Base-by-base conservation (phyloP, 2,329 filamentous ascomycete genomes). In the Scedosporium aurantiacum region DNA sequence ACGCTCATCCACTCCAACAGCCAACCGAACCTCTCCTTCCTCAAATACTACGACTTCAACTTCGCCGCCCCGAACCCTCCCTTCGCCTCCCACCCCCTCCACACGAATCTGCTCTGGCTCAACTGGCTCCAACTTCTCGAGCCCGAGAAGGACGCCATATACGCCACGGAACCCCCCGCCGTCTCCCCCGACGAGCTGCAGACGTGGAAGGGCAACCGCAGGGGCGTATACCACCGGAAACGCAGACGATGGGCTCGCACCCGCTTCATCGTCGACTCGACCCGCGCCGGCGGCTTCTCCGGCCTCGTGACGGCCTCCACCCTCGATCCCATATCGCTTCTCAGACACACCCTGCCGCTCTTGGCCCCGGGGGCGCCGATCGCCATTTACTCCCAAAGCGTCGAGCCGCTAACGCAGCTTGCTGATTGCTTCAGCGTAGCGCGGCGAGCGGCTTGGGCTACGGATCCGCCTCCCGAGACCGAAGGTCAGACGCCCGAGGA, bases 101-200 rank as follows among this genome's bases (percentile, higher is more conserved):
- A 88, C 72, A 87, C 83, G 16, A 87, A 94, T 70, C 83, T 99
- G 59, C 87, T 93, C 68, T 84, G 88, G 4, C 78, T 97, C 32
- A 93, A 90, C 28, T 99, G 93, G 92, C 82, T 99, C 2, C 93
- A 97, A 73, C 83, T 99, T 4, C 76, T 97, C 16, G 81, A 88
- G 25, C 94, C 94, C 0, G 76, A 83, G 41, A 77, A 84, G 32
- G 94, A 97, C 72, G 80, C 82, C 0, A 84, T 88, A 3, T 96
- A 96, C 73, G 74, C 78, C 37, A 80, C 82, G 27, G 82, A 87
- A 60, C 88, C 91, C 0, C 78, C 83, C 0, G 70, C 75, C 0
- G 77, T 87, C 1, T 68, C 84, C 0, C 77, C 85, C 0, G 82
- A 85, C 16, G 80, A 82, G 25, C 77, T 97, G 1, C 77, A 82